phyloP scores from a whole-genome alignment of 2,329 filamentous ascomycete genomes.

The Penicillium sp. region DNA sequence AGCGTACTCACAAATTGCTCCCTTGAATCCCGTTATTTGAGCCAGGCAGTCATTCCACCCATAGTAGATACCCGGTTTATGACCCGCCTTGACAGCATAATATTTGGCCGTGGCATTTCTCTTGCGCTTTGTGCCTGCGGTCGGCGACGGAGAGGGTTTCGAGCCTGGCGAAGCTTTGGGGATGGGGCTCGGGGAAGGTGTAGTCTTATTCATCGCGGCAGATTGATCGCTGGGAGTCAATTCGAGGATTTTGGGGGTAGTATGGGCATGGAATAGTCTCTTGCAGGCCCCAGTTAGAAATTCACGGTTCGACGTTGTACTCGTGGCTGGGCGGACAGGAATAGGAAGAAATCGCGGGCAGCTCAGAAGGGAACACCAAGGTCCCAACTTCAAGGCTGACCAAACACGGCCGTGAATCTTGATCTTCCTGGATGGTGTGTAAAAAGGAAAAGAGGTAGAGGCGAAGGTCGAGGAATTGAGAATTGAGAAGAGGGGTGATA shows the following conservation, averaged over 20 bases:
- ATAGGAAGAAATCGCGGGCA: slow-evolving; percentile 22
- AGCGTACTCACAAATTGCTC: slow-evolving; percentile 63
- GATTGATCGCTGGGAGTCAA: not conserved
- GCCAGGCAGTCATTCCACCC: slow-evolving; percentile 61
- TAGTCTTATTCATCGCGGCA: slow-evolving; percentile 31
- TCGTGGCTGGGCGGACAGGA: slow-evolving; percentile 13
- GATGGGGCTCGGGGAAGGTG: slow-evolving; percentile 37
- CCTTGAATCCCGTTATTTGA: slow-evolving; percentile 62
- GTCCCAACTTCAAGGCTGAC: slow-evolving; percentile 29
- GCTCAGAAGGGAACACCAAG: slow-evolving; percentile 26
- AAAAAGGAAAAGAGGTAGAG: not conserved
- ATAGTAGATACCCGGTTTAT: slow-evolving; percentile 61
- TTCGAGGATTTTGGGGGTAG: not conserved
- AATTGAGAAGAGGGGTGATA: not conserved
- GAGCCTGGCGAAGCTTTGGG: slow-evolving; percentile 27
- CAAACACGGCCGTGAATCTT: slow-evolving; percentile 17
- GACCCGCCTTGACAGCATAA: slow-evolving; percentile 63
- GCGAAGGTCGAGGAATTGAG: not conserved
- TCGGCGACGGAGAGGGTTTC: slow-evolving; percentile 30
- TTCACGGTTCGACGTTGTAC: slow-evolving; percentile 6
- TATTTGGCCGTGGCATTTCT: slow-evolving; percentile 53
- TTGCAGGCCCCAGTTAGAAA: not conserved
- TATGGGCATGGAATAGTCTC: not conserved
- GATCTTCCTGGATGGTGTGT: not conserved
- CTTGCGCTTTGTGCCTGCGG: slow-evolving; percentile 56